Evolutionary conservation across 2,329 filamentous ascomycete genomes (phyloP).

Genomic region (Biscogniauxia mediterranea): DNA sequence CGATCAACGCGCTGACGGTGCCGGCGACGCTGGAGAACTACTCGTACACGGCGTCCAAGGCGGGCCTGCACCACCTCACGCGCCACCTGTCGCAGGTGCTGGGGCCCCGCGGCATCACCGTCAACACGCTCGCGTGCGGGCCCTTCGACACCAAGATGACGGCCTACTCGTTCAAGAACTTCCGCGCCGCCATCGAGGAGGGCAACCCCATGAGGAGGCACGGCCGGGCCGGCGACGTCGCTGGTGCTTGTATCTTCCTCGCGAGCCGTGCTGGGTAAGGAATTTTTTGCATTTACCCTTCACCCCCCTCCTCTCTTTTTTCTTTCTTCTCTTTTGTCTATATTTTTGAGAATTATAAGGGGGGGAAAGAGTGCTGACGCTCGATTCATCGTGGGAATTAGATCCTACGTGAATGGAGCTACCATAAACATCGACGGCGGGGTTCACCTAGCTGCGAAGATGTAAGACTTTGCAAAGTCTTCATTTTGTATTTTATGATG

Average conservation of each 20-base stretch:
- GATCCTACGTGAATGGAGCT: constrained; percentile 62
- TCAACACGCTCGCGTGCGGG: constrained; percentile 69
- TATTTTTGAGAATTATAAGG: background rate
- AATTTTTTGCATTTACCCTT: background rate
- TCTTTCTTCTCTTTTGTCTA: background rate
- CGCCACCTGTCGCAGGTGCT: constrained; percentile 59
- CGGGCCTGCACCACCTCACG: constrained; percentile 62
- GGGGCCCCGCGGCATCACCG: constrained; percentile 58
- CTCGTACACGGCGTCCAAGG: constrained; percentile 61
- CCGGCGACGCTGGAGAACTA: constrained; percentile 55
- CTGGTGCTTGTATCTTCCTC: constrained; percentile 69
- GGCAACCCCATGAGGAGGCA: constrained; percentile 66
- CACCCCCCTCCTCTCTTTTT: background rate
- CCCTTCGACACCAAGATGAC: constrained; percentile 71
- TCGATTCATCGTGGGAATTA: constrained; percentile 10
- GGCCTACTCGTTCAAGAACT: constrained; percentile 56
- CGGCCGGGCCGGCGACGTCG: constrained; percentile 66
- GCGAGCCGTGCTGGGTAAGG: constrained; percentile 61
- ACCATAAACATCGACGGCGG: constrained; percentile 63
- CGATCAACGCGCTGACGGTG: constrained; percentile 60
- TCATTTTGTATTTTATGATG: background rate
- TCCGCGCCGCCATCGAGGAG: constrained; percentile 52
- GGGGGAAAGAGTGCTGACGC: constrained; percentile 6
- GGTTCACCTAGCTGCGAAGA: constrained; percentile 43
- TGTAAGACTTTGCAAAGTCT: constrained; percentile 32